phyloP scores from a whole-genome alignment of 1,139 yeast species.

The Magnusiomyces starmeri region DNA sequence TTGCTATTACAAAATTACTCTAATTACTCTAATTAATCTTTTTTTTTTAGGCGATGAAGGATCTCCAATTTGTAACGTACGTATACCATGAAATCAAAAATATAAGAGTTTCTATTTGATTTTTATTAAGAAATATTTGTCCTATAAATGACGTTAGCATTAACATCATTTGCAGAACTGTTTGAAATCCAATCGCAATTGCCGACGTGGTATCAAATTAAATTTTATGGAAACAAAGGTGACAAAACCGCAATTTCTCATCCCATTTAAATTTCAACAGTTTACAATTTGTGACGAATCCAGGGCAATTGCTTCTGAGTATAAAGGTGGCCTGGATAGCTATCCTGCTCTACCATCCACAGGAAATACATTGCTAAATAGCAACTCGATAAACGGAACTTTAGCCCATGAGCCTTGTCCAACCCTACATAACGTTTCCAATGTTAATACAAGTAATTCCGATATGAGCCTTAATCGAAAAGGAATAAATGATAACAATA shows the following conservation, averaged over 20 bases:
- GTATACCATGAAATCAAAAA: background rate
- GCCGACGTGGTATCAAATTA: conserved; percentile 17
- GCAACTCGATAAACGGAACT: too few species aligned
- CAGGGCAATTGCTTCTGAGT: conserved; percentile 17
- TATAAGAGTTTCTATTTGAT: too few species aligned
- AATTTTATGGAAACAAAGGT: conserved; percentile 18
- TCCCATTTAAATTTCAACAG: conserved; percentile 7
- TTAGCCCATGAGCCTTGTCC: too few species aligned
- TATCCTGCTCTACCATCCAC: too few species aligned
- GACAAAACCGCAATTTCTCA: conserved; percentile 11
- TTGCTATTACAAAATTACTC: background rate
- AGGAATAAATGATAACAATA: too few species aligned
- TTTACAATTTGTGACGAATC: conserved; percentile 18
- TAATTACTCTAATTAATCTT: background rate
- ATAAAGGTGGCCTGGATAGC: conserved; percentile 15
- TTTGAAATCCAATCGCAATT: conserved; percentile 14
- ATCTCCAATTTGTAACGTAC: conserved; percentile 15
- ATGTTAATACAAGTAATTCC: too few species aligned
- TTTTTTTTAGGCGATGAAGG: conserved; percentile 14
- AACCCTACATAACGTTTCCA: too few species aligned
- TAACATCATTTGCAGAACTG: conserved; percentile 12
- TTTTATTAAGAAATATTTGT: background rate
- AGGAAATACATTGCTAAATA: too few species aligned
- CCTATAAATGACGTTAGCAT: background rate
- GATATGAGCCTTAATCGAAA: too few species aligned